Base-by-base conservation (phyloP, 2,329 filamentous ascomycete genomes). In the Daldinia eschscholtzii region DNA sequence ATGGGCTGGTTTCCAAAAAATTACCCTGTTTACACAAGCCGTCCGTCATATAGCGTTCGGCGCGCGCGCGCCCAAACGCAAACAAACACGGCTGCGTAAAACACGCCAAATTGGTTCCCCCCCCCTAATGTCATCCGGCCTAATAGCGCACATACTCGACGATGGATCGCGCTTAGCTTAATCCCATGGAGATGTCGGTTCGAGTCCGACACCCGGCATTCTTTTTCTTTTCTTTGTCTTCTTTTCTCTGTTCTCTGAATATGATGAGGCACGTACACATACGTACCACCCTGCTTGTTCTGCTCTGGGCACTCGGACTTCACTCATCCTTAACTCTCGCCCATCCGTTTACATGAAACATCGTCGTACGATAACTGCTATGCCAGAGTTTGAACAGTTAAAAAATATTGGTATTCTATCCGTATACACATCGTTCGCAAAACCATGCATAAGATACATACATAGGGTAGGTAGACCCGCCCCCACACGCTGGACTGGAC, bases 381-480 rank as follows among this genome's bases (percentile, higher is more conserved):
- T 23, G 2, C 2, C 20, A 23, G 20, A 58, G 28, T 20, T 57
- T 66, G 63, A 68, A 70, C 58, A n/a, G 62, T 50, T 37, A 52
- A 53, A 65, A 65, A 68, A 41, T 46, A 50, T 35, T 55, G 66
- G 62, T 65, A 64, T 72, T 70, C 70, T 74, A 73, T 61, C 64
- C 65, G 48, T 76, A 73, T 75, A 76, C 75, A 76, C 69, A 67
- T 68, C 71, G 66, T 67, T 58, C 61, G 33, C 67, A 50, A 57
- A 67, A 57, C 57, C 63, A 74, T 68, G 65, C 73, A 67, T 74
- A 73, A 70, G 71, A 70, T 74, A 76, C 73, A 76, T 65, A 65
- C 52, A 55, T 48, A 46, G 18, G 42, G 6, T 39, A 39, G 37
- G 37, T 35, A 9, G 9, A 35, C 33, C 37, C 6, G 5, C 53